Evolutionary conservation across 1,284 basidiomycete genomes (phyloP).

Genomic region (Takashimella tepidaria): DNA sequence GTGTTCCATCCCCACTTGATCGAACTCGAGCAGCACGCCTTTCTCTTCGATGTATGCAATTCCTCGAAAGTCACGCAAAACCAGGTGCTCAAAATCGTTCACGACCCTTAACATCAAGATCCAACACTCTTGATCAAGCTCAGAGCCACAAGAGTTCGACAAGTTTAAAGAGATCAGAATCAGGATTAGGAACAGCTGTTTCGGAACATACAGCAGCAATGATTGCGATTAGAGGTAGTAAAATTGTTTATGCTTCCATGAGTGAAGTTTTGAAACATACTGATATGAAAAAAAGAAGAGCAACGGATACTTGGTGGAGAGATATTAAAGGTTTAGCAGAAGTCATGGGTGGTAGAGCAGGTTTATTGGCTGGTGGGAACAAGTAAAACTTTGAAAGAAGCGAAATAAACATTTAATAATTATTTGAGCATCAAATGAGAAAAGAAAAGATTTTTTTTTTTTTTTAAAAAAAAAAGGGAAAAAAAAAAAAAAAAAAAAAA

Average conservation of each 20-base stretch:
- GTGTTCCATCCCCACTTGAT: constrained; percentile 89
- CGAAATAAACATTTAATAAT: too few species aligned
- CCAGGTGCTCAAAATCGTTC: constrained; percentile 33
- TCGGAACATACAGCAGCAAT: constrained; percentile 62
- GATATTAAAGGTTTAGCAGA: constrained; percentile 66
- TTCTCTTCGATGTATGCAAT: constrained; percentile 86
- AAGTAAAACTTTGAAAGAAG: too few species aligned
- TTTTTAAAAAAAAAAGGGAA: too few species aligned
- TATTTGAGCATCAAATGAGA: too few species aligned
- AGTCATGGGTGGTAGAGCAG: constrained; percentile 52
- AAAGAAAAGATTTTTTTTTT: too few species aligned
- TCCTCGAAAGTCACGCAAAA: constrained; percentile 76
- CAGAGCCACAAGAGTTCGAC: constrained; percentile 53
- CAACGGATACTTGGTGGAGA: constrained; percentile 78
- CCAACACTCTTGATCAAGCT: constrained; percentile 47
- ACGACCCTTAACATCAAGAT: constrained; percentile 8
- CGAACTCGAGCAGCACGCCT: constrained; percentile 85
- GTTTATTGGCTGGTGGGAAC: constrained; percentile 20
- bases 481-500: too few species aligned
- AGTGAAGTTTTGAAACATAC: constrained; percentile 77
- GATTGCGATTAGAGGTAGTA: constrained; percentile 80
- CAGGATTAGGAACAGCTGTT: not conserved
- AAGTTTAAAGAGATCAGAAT: constrained; percentile 47
- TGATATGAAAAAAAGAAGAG: constrained; percentile 84
- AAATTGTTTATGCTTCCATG: constrained; percentile 75